Percentiles rank a stretch among this genome's conserved stretches.
Conservation (phyloP, 1,139 yeast species). For the Pichia cactophila region DNA sequence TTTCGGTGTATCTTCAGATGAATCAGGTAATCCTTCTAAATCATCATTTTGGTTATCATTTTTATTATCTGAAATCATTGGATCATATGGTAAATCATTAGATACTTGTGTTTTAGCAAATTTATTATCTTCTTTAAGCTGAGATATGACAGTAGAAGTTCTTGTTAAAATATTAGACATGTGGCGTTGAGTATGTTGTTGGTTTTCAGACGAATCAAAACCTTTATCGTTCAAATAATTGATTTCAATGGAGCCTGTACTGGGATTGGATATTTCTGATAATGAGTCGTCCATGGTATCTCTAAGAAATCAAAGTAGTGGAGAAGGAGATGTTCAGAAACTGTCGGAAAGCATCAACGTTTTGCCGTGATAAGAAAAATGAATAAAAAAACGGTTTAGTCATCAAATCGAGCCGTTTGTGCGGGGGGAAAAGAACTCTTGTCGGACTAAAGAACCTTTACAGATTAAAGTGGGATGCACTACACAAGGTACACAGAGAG, state of each 20-base stretch:
- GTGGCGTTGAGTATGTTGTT: not conserved
- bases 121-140: constrained; percentile 25
- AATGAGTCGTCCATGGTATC: not conserved
- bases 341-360: not conserved
- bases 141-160: constrained; percentile 18
- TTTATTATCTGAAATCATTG: not conserved
- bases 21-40: no score
- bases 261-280: not conserved
- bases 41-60: no score
- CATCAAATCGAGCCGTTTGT: not conserved
- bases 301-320: no score
- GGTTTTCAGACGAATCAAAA: not conserved
- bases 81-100: constrained; percentile 15
- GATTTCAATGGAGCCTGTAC: not conserved
- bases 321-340: not conserved
- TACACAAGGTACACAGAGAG: no score
- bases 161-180: not conserved
- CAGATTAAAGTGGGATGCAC: not conserved
- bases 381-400: not conserved
- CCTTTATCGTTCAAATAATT: not conserved
- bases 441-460: no score
- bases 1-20: not conserved
- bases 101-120: constrained; percentile 15
- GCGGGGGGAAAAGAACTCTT: not conserved
- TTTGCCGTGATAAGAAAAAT: not conserved